phyloP scores from a whole-genome alignment of 192 early-diverging fungal genomes.

The Coemansia erecta region DNA sequence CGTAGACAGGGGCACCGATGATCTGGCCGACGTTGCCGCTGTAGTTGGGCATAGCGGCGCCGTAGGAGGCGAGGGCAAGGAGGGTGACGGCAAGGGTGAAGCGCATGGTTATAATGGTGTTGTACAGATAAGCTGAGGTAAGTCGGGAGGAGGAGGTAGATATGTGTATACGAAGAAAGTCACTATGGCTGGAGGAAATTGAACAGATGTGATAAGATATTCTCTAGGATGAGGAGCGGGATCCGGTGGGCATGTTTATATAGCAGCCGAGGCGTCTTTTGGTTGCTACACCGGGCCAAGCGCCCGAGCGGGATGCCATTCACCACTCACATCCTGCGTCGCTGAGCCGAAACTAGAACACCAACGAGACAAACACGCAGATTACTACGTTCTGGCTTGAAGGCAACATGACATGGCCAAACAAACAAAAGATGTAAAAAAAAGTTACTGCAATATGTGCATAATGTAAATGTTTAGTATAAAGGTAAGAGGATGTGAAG shows the following conservation, averaged over 20 bases:
- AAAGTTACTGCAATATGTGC: not conserved
- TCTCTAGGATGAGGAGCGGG: not conserved
- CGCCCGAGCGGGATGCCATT: too few species aligned
- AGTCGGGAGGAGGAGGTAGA: not conserved
- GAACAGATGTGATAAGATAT: not conserved
- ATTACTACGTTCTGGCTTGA: too few species aligned
- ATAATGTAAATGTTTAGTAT: not conserved
- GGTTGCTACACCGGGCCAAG: too few species aligned
- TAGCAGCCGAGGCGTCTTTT: too few species aligned
- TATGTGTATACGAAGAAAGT: not conserved
- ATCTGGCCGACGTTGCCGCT: conserved; percentile 25
- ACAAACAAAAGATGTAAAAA: too few species aligned
- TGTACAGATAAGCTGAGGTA: not conserved
- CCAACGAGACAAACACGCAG: too few species aligned
- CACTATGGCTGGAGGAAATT: not conserved
- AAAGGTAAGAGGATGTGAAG: too few species aligned
- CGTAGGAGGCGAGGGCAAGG: conserved; percentile 28
- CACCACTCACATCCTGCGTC: too few species aligned
- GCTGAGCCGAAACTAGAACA: too few species aligned
- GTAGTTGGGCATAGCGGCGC: conserved; percentile 40
- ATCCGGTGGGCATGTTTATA: not conserved
- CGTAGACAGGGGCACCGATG: conserved; percentile 17
- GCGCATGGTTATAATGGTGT: conserved; percentile 25
- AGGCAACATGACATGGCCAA: too few species aligned
- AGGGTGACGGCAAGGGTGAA: conserved; percentile 26